These are phyloP conservation scores for Cladorrhinum samala DNA, from an alignment of 495 filamentous ascomycete genomes.

Conservation along the genomic window DNA sequence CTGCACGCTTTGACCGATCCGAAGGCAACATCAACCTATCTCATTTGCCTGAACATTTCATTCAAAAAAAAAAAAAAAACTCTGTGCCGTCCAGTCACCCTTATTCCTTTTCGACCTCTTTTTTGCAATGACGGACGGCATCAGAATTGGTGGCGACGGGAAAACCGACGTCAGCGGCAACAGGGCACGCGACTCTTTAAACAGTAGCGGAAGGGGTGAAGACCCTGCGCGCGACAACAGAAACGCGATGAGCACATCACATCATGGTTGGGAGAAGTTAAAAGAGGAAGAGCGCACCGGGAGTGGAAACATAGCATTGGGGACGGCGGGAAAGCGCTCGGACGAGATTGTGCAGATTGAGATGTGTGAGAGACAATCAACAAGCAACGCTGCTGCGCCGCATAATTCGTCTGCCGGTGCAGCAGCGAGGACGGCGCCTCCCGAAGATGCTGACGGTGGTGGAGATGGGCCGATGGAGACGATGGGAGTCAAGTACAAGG, in stretches of 20 bases:
- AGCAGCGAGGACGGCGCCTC: not conserved
- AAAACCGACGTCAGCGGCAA: no score
- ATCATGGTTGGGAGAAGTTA: conserved; percentile 1
- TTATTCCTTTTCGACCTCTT: no score
- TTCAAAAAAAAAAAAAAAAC: no score
- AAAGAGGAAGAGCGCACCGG: not conserved
- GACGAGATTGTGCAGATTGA: conserved; percentile 14
- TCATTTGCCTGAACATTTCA: no score
- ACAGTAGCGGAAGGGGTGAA: no score
- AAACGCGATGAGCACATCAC: not conserved
- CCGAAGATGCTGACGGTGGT: not conserved
- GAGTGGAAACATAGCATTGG: not conserved
- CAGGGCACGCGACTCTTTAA: no score
- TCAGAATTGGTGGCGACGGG: no score
- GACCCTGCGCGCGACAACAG: not conserved
- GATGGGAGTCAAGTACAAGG: conserved; percentile 47
- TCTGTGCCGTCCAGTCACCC: no score
- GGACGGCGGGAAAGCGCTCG: not conserved
- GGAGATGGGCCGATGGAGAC: not conserved
- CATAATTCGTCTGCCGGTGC: not conserved
- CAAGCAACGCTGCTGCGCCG: not conserved
- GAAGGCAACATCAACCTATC: no score
- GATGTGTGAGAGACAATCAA: conserved; percentile 4
- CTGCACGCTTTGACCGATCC: no score
- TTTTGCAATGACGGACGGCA: no score